Evolutionary conservation across 139 green algal species (phyloP), one percentile per base, ranked within the genome.

Genomic region (Bryopsis sp.): DNA sequence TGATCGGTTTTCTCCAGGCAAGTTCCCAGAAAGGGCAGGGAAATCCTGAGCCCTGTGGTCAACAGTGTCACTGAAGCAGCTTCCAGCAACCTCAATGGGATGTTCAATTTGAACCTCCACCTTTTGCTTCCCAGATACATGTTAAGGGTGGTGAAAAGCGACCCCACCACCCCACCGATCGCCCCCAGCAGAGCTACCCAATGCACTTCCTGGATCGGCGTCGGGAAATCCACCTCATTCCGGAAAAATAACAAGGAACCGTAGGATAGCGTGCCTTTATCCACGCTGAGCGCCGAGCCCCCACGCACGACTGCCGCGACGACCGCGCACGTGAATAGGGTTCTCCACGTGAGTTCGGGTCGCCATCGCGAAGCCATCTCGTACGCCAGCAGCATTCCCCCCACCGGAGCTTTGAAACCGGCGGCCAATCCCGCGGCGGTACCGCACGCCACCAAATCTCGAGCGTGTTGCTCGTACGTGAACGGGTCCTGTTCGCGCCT

Each of bases 311-410:
- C 63, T 34, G 54, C 35, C 6, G 69, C 59, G 2, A 48, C 47
- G 5, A 64, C 69, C 3, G 69, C 69, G 31, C 47, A 67, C 19
- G 69, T 39, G 37, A 75, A 75, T 15, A 75, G 64, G 22, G 47
- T 59, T 5, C 69, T 33, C 35, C 48, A 68, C 22, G 69, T 75
- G 34, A 75, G 39, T 67, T 75, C 69, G 39, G 33, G 48, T 22
- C 69, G 59, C 69, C 69, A 75, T n/a, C 58, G 57, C 24, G 69
- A 63, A 28, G 69, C 54, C 58, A 75, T 66, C 59, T 75, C 69
- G 34, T 70, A 62, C 22, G 64, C 58, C 15, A 75, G 70, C 3
- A 75, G 69, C 59, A 75, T 33, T 36, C 62, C 62, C 6, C 58
- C 39, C 5, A 75, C 48, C 24, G 69, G 69, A 38, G 69, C 69